Base-by-base conservation (phyloP, 2,329 filamentous ascomycete genomes). In the Monosporascus sp. region DNA sequence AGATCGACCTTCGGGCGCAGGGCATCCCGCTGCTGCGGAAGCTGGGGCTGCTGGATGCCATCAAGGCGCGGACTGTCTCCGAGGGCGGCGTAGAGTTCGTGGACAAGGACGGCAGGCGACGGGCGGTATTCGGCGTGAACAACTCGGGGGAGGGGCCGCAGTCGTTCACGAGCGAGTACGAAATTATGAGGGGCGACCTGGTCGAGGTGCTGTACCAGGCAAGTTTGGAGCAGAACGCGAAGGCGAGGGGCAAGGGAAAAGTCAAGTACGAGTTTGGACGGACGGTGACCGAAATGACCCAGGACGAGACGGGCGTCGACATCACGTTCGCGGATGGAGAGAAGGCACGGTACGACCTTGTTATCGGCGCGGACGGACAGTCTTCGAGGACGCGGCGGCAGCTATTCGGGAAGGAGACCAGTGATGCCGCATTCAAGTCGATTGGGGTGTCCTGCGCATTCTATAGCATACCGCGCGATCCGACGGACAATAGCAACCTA, bases 161-260 rank as follows among this genome's bases (percentile, higher is more conserved):
- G 60, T 67, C 66, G 8, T 64, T 81, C 25, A 80, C 77, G 0
- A 77, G 74, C 54, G 82, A 86, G 52, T 83, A 74, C 54, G 82
- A 86, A 67, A 78, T 86, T 48, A 78, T 86, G 73, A 71, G 82
- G 8, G 80, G 78, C 0, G 78, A 83, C 50, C 60, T 86, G n/a
- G 74, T 75, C 4, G 65, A 68, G 11, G 67, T 84, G 2, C 62
- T 85, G 1, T 77, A 77, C 58, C 70, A 80, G 0, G 65, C 58
- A 18, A 71, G 68, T 22, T 56, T 63, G 9, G 57, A 64, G 14
- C 59, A 60, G 17, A 59, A 52, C 4, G 60, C 58, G 15, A 55
- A 55, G 31, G 52, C 59, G 4, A 48, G 53, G 31, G 61, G 43
- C 49, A 62, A n/a, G 53, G 62, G 5, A 2, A 64, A 62, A 2